These are phyloP conservation scores for Aspergillus pseudonomiae DNA, from an alignment of 2,329 filamentous ascomycete genomes.

Conservation along the genomic window DNA sequence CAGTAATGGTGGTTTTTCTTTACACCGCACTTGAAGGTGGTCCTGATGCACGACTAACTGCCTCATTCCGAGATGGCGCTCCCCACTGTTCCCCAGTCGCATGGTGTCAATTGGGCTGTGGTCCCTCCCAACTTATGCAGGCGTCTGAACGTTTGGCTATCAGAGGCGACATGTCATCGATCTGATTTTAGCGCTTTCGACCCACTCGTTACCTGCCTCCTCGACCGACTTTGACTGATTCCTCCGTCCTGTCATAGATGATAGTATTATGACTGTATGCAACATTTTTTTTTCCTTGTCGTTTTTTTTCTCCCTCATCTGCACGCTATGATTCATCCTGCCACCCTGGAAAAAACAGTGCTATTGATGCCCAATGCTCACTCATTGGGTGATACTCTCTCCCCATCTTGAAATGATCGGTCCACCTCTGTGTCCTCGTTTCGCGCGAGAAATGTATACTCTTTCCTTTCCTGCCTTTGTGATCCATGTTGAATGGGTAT, in stretches of 20 bases:
- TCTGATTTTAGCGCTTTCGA: constrained; percentile 21
- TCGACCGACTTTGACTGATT: constrained; percentile 8
- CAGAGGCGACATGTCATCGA: constrained; percentile 29
- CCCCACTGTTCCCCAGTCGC: constrained; percentile 22
- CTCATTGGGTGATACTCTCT: constrained; percentile 16
- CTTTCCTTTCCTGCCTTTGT: constrained; percentile 17
- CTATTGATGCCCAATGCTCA: constrained; percentile 31
- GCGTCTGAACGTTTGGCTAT: constrained; percentile 24
- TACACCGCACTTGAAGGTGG: constrained; percentile 23
- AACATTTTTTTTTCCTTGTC: constrained; percentile 17
- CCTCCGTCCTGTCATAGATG: background rate
- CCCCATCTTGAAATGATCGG: constrained; percentile 14
- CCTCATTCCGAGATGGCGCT: constrained; percentile 25
- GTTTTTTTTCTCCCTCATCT: constrained; percentile 15
- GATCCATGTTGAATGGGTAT: constrained; percentile 24
- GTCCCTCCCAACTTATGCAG: constrained; percentile 23
- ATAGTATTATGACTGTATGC: constrained; percentile 2
- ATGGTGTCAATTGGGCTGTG: constrained; percentile 22
- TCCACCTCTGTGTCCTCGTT: constrained; percentile 16
- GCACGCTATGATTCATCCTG: constrained; percentile 20
- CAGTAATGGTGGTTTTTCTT: constrained; percentile 16
- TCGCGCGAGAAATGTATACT: constrained; percentile 18
- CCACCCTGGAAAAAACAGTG: constrained; percentile 18
- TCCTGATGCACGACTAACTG: constrained; percentile 27
- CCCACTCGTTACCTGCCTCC: constrained; percentile 21